These are phyloP conservation scores for Phlyctochytrium arcticum DNA, from an alignment of 192 early-diverging fungal genomes.

Conservation along the genomic window DNA sequence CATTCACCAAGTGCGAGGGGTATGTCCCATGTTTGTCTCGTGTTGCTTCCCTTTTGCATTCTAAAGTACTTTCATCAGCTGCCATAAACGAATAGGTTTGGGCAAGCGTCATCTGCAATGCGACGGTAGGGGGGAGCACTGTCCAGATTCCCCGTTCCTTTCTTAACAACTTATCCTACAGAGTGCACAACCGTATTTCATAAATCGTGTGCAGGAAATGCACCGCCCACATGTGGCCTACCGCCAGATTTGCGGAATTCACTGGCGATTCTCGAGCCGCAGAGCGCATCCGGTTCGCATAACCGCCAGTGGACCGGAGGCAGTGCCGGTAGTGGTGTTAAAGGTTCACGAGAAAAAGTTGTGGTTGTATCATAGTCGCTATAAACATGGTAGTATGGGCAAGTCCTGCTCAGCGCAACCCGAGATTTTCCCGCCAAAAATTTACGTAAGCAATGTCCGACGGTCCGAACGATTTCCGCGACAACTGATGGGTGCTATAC, in stretches of 20 bases:
- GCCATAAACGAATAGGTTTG: constrained; percentile 19
- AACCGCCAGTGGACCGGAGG: too few relatives aligned
- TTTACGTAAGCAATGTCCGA: too few relatives aligned
- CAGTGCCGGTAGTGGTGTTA: too few relatives aligned
- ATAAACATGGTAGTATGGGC: too few relatives aligned
- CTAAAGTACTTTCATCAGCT: background rate
- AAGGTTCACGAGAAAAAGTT: too few relatives aligned
- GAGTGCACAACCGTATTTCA: constrained; percentile 25
- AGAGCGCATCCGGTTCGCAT: too few relatives aligned
- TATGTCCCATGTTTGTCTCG: background rate
- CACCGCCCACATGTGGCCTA: constrained; percentile 17
- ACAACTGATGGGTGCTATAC: too few relatives aligned
- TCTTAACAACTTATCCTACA: background rate
- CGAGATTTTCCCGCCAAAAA: too few relatives aligned
- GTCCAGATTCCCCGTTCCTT: background rate
- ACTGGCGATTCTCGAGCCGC: constrained; percentile 1
- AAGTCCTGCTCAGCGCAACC: too few relatives aligned
- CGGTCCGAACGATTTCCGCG: too few relatives aligned
- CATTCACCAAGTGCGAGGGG: background rate
- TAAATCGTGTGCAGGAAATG: constrained; percentile 21
- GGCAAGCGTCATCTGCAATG: constrained; percentile 23
- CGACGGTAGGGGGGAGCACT: constrained; percentile 16
- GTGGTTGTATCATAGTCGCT: too few relatives aligned
- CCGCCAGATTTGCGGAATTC: constrained; percentile 5
- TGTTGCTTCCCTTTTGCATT: too few relatives aligned